Conservation (phyloP, 805 yeast species). For the Pichia scutulata region DNA sequence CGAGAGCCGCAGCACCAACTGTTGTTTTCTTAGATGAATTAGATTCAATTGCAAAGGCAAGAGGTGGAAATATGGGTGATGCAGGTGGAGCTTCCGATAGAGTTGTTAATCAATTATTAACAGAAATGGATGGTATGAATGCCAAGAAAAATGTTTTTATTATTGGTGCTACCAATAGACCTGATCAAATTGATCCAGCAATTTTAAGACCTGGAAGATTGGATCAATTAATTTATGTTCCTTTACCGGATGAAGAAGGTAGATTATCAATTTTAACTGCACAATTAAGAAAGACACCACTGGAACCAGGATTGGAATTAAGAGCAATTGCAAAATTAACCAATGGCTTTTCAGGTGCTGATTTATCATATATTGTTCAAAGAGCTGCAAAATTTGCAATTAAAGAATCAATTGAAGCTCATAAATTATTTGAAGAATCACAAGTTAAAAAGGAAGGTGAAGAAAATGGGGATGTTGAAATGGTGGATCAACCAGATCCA, state of each 20-base stretch:
- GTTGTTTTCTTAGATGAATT: conserved; percentile 97
- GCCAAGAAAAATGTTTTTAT: conserved; percentile 98
- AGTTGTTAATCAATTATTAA: conserved; percentile 90
- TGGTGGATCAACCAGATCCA: conserved; percentile 77
- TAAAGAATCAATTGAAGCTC: conserved; percentile 93
- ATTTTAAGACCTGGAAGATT: conserved; percentile 97
- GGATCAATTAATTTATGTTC: conserved; percentile 97
- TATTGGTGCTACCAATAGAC: conserved; percentile 98
- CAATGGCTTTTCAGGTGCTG: conserved; percentile 99
- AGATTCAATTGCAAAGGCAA: conserved; percentile 94
- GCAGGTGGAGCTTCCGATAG: conserved; percentile 97
- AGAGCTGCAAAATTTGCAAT: conserved; percentile 98
- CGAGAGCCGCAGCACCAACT: conserved; percentile 99
- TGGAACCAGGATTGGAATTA: conserved; percentile 93
- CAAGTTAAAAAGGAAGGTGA: conserved; percentile 42
- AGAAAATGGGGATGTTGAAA: conserved; percentile 32
- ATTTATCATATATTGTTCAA: conserved; percentile 92
- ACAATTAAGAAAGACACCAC: conserved; percentile 96
- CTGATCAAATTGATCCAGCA: conserved; percentile 99
- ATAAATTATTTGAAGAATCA: conserved; percentile 37
- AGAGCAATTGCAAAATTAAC: conserved; percentile 86
- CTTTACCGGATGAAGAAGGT: conserved; percentile 93
- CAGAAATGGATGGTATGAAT: conserved; percentile 99
- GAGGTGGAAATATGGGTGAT: conserved; percentile 88
- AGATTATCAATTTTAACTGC: conserved; percentile 90